Evolutionary conservation across 306 rosid genomes (phyloP).

Genomic region (Acacia melanoxylon): DNA sequence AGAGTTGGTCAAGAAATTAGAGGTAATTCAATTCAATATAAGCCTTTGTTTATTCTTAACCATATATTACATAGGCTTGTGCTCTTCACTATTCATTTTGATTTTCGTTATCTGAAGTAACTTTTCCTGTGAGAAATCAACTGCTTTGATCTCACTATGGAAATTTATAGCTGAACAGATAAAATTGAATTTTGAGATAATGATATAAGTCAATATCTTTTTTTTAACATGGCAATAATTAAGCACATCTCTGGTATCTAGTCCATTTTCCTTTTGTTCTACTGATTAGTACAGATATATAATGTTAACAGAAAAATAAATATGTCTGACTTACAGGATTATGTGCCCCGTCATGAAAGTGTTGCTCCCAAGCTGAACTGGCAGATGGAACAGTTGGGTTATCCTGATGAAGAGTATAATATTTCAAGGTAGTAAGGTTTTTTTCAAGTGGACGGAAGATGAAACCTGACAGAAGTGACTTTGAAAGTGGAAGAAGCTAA

Average conservation of each 20-base stretch:
- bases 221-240: background rate
- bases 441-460: conserved; percentile 39
- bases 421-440: conserved; percentile 69
- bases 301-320: background rate
- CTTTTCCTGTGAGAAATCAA: background rate
- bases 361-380: conserved; percentile 89
- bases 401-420: conserved; percentile 73
- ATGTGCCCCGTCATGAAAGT: conserved; percentile 92
- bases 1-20: conserved; percentile 93
- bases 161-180: background rate
- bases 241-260: conserved; percentile 15
- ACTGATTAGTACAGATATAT: background rate
- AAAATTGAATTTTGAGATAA: background rate
- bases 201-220: background rate
- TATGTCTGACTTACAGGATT: conserved; percentile 55
- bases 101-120: background rate
- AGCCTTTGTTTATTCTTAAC: background rate
- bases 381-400: conserved; percentile 81
- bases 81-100: background rate
- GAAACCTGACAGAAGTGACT: conserved; percentile 43
- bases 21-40: conserved; percentile 47
- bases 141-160: background rate
- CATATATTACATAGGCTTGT: background rate
- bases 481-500: conserved; percentile 63
- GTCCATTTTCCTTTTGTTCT: background rate